These are phyloP conservation scores for Penicillium sp. DNA, from an alignment of 2,329 filamentous ascomycete genomes.

Conservation along the genomic window DNA sequence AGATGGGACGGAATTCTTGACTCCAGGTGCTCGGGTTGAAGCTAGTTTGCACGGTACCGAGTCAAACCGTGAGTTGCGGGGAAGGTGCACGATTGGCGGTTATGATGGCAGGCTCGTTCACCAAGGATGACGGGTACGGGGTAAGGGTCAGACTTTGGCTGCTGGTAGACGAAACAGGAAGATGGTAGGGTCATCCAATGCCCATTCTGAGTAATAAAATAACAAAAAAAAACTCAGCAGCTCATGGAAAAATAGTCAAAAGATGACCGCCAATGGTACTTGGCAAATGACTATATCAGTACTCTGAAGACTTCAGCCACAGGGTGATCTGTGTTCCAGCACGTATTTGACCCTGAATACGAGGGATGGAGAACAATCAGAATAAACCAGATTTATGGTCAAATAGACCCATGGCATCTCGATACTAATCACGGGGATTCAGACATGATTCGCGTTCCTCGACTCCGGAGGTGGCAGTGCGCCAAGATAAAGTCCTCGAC, in stretches of 20 bases:
- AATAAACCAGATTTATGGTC: background rate
- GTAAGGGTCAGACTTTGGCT: background rate
- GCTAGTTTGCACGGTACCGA: background rate
- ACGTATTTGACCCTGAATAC: no score
- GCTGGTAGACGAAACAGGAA: background rate
- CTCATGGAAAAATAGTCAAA: background rate
- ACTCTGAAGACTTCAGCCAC: no score
- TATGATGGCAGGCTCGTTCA: background rate
- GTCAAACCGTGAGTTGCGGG: background rate
- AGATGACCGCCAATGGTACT: background rate
- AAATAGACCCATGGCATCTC: background rate
- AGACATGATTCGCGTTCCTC: background rate
- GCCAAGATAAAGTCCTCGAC: background rate
- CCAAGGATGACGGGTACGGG: background rate
- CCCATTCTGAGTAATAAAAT: background rate
- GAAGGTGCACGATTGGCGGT: background rate
- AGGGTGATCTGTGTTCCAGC: no score
- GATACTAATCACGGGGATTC: background rate
- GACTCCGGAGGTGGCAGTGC: background rate
- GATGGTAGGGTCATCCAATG: background rate
- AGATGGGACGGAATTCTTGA: background rate
- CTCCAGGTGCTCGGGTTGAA: slow-evolving; percentile 1
- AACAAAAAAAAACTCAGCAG: background rate
- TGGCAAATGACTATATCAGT: no score
- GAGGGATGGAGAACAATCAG: background rate